Evolutionary conservation across 345 rosid genomes (phyloP), one percentile per base, ranked within the genome.

Genomic region (Pelargonium nanum): DNA sequence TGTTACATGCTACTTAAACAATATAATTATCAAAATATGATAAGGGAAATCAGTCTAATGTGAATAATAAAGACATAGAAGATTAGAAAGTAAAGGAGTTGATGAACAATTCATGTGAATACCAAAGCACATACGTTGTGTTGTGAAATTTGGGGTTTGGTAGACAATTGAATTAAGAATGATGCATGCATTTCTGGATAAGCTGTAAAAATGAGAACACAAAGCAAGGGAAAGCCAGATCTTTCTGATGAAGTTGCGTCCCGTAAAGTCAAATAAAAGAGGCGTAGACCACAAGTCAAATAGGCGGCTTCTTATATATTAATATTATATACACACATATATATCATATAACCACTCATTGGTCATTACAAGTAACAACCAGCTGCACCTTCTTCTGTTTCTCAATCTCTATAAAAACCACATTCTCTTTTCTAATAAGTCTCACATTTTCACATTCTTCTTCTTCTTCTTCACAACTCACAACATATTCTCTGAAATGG

Each of bases 241-340:
- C 2, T 40, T 2, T 40, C 10, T 2, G 0, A 40, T 6, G 15
- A 12, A 40, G 10, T 40, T 8, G 48, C 48, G 48, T 40, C 15
- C 16, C 48, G 48, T 40, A 25, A 22, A 55, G 24, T 55, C 26
- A 20, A 53, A 34, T 50, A 53, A 26, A 53, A 63, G 22, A 10
- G 10, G n/a, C 60, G 60, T 32, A 51, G 19, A 28, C 17, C 45
- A 25, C n/a, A 64, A 64, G 53, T 64, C 60, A 64, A 64, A 23
- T n/a, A 56, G 60, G 44, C 24, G 44, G 52, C 26, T 30, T 55
- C 51, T 5, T 24, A 22, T 30, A 13, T 20, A 26, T 19, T 25
- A 1, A 1, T 2, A 15, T 13, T 17, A 4, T 59, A 6, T 53
- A 1, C 26, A 10, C 4, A 7, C 51, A 20, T 40, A 51, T 26